Base-by-base conservation (phyloP, 176 grass and related monocot species). In the Pontederia crassipes region DNA sequence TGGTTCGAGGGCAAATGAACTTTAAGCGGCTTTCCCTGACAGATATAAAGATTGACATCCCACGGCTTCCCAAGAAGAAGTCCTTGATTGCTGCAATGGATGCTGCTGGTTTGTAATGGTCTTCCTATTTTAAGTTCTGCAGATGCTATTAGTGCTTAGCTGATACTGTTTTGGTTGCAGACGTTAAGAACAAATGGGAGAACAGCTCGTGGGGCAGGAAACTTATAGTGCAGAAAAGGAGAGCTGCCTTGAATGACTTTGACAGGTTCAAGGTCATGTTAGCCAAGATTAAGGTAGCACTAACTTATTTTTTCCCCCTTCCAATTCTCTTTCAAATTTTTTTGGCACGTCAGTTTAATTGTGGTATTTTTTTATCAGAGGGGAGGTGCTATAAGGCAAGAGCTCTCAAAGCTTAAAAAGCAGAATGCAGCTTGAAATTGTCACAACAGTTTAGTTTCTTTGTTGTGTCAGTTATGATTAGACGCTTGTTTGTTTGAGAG, bases 161-260 rank as follows among this genome's bases (percentile, higher is more conserved):
- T 45, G 47, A 29, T 48, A 52, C 52, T 8, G 69, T 12, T 20
- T 46, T 14, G 32, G 57, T 65, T 61, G 12, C 61, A 87, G 88
- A 93, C 73, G 88, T 93, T 11, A 93, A 93, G 55, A 78, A 57
- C 61, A 93, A 87, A 71, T 93, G 88, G 88, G 88, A 93, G 77
- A 95, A 85, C 46, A 95, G 89, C 69, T 88, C 81, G 1, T 95
- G 89, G 89, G 89, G 89, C 59, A 95, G 74, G 77, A 95, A 95
- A 69, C 58, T 95, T 35, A 88, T 95, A 77, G 89, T 95, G 18
- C 89, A 95, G 89, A 77, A 85, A 68, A 88, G 78, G 79, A 95
- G 89, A 85, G 85, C 89, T 17, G 59, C 89, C 0, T 81, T 95
- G 14, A 88, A 88, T 80, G 89, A 95, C 59, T 89, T 95, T 12